Base-by-base conservation (phyloP, 129 eudicot species). In the Saussurea involucrata region DNA sequence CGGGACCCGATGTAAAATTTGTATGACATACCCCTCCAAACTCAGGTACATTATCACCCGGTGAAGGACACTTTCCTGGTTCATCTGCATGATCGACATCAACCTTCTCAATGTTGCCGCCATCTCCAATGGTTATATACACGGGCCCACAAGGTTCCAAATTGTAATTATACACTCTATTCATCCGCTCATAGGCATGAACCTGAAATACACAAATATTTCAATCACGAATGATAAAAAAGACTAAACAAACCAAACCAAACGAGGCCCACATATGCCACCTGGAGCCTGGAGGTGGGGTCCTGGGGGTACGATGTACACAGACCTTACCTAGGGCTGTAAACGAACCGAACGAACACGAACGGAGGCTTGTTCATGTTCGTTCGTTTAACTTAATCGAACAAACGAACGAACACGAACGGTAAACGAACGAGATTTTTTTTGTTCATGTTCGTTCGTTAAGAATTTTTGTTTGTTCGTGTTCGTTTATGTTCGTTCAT, bases 121-220 rank as follows among this genome's bases (percentile, higher is more conserved):
- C 98, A 69, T 93, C 98, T 80, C 98, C 98, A 44, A 93, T 77
- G 9, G 93, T 90, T 68, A 93, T 88, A 68, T 90, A 88, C 24
- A 93, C 91, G 6, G 98, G 93, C 28, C 98, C 98, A 82, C 98
- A 90, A 15, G 92, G 85, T 72, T 93, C 95, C 46, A 93, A 73
- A 31, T 78, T 80, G 66, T 88, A 93, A 76, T 93, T 87, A 73
- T 90, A 93, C 63, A 93, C 97, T 82, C 98, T 85, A 49, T 90
- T 90, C 91, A 87, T 88, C 75, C 98, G 65, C 87, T 93, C 98
- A 40, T 93, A 93, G 1, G 98, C 97, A 27, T 93, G 98, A 70
- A 93, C 98, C 98, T 93, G 84, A 60, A 71, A 83, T 6, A 40
- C 63, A 10, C 17, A 74, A 53, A 61, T 11, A 58, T 68, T 63